Base-by-base conservation (phyloP, 169 alveolate genomes). In the Cryptosporidium ryanae region DNA sequence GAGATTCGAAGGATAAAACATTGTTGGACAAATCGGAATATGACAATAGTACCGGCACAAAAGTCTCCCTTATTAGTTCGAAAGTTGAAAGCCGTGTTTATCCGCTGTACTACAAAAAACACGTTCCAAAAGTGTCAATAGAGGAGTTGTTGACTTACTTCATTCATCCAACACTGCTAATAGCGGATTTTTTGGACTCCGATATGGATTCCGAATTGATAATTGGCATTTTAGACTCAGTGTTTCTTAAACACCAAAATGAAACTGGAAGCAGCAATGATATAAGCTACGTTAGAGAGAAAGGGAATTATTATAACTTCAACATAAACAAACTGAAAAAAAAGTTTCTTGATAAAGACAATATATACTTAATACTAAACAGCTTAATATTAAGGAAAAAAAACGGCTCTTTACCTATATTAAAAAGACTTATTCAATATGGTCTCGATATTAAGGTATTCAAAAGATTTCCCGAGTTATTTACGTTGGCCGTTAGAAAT, bases 71-170 rank as follows among this genome's bases (percentile, higher is more conserved):
- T 12, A n/a, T 32, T 43, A 43, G 31, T 29, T 64, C 64, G 7
- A 57, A 44, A 15, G 18, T 76, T 48, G 43, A 54, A 34, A 68
- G 59, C n/a, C 48, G 64, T 6, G 44, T 76, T 44, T 57, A 32
- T 21, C 87, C 87, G 18, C 25, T 61, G 6, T 76, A 76, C 34
- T 76, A 76, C n/a, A 76, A 76, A 76, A 76, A 71, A n/a, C 38
- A 44, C 4, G 46, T 38, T 15, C 46, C 64, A 25, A 59, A 34
- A 23, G 63, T 76, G 5, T 52, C 71, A 13, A 18, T 76, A 1
- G 76, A 76, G 34, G 71, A 76, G 21, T 32, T 34, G n/a, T 70
- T 76, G 4, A 31, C 87, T 0, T 76, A 76, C 27, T 76, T 57
- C 25, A 76, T 76, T 23, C 87, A 76, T 76, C 87, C 87, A 12